Evolutionary conservation across 441 rosid species (phyloP).

Genomic region (Mallotus repandus): DNA sequence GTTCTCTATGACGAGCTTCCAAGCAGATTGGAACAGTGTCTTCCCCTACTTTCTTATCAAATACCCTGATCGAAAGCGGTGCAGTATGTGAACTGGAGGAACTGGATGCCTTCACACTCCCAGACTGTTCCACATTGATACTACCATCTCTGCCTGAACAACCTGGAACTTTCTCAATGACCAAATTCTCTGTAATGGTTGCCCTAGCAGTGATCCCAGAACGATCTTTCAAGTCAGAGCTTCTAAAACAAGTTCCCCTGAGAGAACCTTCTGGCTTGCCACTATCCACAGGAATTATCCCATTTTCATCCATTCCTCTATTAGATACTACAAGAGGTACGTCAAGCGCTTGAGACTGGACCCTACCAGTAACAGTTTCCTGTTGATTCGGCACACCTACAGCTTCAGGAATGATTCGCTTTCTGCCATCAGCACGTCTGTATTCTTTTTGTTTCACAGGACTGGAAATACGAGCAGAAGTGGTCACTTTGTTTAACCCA

Average conservation of each 20-base stretch:
- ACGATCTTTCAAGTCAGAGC: slow-evolving; percentile 61
- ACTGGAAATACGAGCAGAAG: slow-evolving; percentile 51
- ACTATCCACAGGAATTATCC: slow-evolving; percentile 40
- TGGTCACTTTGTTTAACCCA: slow-evolving; percentile 47
- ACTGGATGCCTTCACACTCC: slow-evolving; percentile 48
- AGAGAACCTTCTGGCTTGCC: slow-evolving; percentile 38
- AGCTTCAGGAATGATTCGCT: slow-evolving; percentile 96
- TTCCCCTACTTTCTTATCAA: slow-evolving; percentile 78
- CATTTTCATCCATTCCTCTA: slow-evolving; percentile 47
- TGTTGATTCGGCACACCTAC: slow-evolving; percentile 68
- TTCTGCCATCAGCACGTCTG: slow-evolving; percentile 96
- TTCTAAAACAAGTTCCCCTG: slow-evolving; percentile 47
- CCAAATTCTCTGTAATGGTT: slow-evolving; percentile 68
- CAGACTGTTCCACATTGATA: slow-evolving; percentile 58
- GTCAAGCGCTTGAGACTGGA: slow-evolving; percentile 41
- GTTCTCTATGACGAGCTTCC: slow-evolving; percentile 84
- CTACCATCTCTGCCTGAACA: slow-evolving; percentile 52
- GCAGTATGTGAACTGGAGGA: slow-evolving; percentile 31
- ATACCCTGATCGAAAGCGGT: slow-evolving; percentile 67
- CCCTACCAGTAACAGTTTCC: slow-evolving; percentile 36
- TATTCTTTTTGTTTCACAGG: slow-evolving; percentile 93
- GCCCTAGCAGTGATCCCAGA: slow-evolving; percentile 76
- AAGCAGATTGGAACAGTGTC: slow-evolving; percentile 65
- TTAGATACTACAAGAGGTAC: slow-evolving; percentile 43
- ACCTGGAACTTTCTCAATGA: slow-evolving; percentile 73